Conservation (phyloP, 2,329 filamentous ascomycete species). For the Aspergillus quadrilineatus region DNA sequence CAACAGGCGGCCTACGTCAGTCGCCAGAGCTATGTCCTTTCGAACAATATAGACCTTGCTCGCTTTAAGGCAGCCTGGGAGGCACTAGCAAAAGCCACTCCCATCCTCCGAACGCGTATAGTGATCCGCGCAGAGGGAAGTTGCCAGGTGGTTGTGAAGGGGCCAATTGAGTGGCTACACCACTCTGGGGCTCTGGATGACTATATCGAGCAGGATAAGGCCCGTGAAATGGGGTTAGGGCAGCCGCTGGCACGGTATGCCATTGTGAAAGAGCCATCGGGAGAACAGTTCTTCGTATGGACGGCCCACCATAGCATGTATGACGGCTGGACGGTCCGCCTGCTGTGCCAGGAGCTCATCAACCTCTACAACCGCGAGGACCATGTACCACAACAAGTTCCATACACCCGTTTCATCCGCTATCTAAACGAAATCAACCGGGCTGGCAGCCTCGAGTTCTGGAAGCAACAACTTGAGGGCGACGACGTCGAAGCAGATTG, state of each 20-base stretch:
- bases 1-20: neutral
- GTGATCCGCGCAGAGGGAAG: neutral
- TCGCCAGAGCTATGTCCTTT: neutral
- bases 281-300: neutral
- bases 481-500: too few species aligned
- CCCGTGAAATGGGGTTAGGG: too few species aligned
- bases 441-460: too few species aligned
- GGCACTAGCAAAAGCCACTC: neutral
- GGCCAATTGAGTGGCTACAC: neutral
- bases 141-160: neutral
- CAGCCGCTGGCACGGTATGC: neutral
- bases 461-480: too few species aligned
- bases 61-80: neutral
- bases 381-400: too few species aligned
- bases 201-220: too few species aligned
- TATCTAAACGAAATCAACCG: too few species aligned
- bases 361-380: too few species aligned
- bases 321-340: neutral
- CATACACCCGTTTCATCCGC: too few species aligned
- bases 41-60: neutral
- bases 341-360: too few species aligned
- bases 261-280: neutral
- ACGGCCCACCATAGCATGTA: neutral
- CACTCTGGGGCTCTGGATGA: neutral
- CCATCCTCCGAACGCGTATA: constrained; percentile 3